phyloP scores from a whole-genome alignment of 305 asterid species.

The Fraxinus sp. region DNA sequence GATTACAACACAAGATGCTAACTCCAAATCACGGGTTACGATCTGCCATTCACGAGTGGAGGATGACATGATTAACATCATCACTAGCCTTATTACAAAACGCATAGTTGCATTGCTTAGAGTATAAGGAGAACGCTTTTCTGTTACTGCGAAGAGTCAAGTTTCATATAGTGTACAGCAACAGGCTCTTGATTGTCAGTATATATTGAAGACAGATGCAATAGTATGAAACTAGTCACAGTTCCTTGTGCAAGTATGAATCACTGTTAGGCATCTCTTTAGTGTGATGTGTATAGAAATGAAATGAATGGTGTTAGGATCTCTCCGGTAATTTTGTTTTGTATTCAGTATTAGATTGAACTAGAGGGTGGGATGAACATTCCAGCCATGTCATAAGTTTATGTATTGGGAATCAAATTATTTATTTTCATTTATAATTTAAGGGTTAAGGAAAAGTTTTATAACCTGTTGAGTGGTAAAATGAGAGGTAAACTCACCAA shows the following conservation, averaged over 20 bases:
- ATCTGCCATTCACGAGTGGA: constrained; percentile 79
- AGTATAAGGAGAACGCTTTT: neutral
- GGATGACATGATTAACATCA: constrained; percentile 22
- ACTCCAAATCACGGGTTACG: constrained; percentile 65
- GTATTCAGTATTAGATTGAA: neutral
- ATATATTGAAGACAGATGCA: neutral
- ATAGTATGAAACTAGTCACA: neutral
- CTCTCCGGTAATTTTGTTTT: neutral
- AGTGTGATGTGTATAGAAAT: neutral
- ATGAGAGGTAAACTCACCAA: neutral
- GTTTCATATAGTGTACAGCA: neutral
- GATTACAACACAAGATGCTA: constrained; percentile 48
- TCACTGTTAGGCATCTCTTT: neutral
- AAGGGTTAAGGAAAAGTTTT: neutral
- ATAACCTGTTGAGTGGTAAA: neutral
- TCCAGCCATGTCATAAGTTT: neutral
- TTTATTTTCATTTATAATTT: neutral
- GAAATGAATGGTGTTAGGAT: neutral
- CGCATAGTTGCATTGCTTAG: constrained; percentile 1
- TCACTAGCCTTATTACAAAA: neutral
- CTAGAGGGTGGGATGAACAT: neutral
- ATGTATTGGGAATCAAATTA: neutral
- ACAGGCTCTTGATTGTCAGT: neutral
- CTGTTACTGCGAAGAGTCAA: neutral
- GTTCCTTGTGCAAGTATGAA: neutral